Evolutionary conservation across 106 monocot genomes (phyloP).

Genomic region (Cymbidium sinense): DNA sequence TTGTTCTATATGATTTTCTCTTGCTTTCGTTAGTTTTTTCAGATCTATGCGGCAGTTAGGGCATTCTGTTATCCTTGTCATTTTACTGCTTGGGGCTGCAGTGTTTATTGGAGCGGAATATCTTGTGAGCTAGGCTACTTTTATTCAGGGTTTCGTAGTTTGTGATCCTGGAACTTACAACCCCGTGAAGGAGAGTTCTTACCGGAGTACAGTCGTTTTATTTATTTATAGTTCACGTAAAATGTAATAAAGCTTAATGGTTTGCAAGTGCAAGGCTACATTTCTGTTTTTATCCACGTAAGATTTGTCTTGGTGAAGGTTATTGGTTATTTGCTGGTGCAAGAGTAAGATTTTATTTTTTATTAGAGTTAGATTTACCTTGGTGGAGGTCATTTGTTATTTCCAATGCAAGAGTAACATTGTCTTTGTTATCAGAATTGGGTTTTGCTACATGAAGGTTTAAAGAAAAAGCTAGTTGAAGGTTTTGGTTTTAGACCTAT

Average conservation of each 20-base stretch:
- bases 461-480: too few species aligned
- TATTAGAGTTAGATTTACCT: not conserved
- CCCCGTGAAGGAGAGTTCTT: not conserved
- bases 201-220: not conserved
- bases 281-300: not conserved
- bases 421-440: not conserved
- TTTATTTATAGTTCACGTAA: not conserved
- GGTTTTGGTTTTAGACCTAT: not conserved
- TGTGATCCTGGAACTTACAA: not conserved
- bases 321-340: not conserved
- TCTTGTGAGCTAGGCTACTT: not conserved
- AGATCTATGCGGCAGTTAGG: not conserved
- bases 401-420: not conserved
- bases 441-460: not conserved
- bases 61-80: not conserved
- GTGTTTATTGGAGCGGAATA: not conserved
- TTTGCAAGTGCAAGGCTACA: not conserved
- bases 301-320: not conserved
- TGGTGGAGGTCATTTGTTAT: not conserved
- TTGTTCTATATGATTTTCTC: not conserved
- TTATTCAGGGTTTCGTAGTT: not conserved
- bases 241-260: not conserved
- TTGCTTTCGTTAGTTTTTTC: not conserved
- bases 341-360: not conserved
- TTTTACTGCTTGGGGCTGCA: not conserved